Evolutionary conservation across 805 yeast species (phyloP).

Genomic region (Starmerella floricola): DNA sequence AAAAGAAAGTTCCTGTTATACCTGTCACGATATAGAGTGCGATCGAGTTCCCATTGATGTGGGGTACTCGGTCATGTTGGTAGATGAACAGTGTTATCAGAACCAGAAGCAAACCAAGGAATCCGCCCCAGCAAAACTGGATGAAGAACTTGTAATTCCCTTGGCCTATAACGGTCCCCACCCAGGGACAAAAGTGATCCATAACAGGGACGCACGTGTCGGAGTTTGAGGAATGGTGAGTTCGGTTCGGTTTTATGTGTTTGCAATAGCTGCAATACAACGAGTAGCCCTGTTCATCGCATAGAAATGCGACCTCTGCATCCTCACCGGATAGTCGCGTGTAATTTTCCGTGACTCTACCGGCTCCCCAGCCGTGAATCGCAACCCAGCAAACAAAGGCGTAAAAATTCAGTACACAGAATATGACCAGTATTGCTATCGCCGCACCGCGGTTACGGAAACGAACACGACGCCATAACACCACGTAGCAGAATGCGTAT

Average conservation of each 20-base stretch:
- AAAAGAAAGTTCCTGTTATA: conserved; percentile 37
- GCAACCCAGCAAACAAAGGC: conserved; percentile 34
- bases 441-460: conserved; percentile 11
- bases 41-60: conserved; percentile 39
- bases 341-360: conserved; percentile 30
- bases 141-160: conserved; percentile 50
- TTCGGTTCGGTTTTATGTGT: conserved; percentile 51
- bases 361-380: conserved; percentile 46
- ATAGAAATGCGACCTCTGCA: conserved; percentile 36
- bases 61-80: conserved; percentile 26
- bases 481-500: conserved; percentile 20
- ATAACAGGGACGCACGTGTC: conserved; percentile 54
- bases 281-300: conserved; percentile 66
- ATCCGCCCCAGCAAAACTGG: conserved; percentile 34
- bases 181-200: conserved; percentile 77
- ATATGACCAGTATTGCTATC: conserved; percentile 15
- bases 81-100: conserved; percentile 31
- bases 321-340: conserved; percentile 2
- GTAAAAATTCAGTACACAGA: conserved; percentile 12
- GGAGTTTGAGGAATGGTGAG: conserved; percentile 53
- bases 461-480: conserved; percentile 18
- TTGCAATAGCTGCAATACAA: conserved; percentile 60
- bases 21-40: conserved; percentile 37
- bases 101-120: conserved; percentile 32
- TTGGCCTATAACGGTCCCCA: conserved; percentile 62